These are phyloP conservation scores for Triadica sebifera DNA, from an alignment of 345 rosid species.

Conservation along the genomic window DNA sequence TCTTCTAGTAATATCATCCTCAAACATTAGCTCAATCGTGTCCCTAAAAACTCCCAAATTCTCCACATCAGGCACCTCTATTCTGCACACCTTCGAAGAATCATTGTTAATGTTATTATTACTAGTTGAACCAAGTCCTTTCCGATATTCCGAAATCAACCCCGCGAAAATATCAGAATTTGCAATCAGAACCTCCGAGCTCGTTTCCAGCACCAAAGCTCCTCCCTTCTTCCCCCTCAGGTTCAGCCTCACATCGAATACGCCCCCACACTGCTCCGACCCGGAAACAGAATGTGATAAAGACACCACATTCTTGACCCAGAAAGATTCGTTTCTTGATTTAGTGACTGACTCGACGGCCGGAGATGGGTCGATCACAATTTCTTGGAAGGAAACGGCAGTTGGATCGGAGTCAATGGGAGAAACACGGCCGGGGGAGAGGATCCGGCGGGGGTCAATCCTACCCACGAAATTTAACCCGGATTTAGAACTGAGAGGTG, in stretches of 20 bases:
- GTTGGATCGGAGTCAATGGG: slow-evolving; percentile 72
- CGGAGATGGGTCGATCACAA: slow-evolving; percentile 20
- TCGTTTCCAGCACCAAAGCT: slow-evolving; percentile 64
- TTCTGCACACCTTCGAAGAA: slow-evolving; percentile 44
- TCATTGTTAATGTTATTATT: neutral
- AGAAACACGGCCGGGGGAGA: slow-evolving; percentile 93
- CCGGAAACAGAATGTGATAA: slow-evolving; percentile 20
- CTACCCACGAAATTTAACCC: slow-evolving; percentile 61
- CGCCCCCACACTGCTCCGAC: slow-evolving; percentile 23
- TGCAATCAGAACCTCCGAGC: slow-evolving; percentile 52
- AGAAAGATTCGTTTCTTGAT: slow-evolving; percentile 28
- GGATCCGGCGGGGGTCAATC: slow-evolving; percentile 86
- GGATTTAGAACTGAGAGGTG: slow-evolving; percentile 72
- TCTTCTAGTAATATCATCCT: slow-evolving; percentile 51
- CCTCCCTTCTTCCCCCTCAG: slow-evolving; percentile 72
- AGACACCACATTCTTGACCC: slow-evolving; percentile 3
- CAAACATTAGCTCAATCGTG: slow-evolving; percentile 85
- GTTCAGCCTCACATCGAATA: slow-evolving; percentile 65
- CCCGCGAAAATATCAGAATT: slow-evolving; percentile 65
- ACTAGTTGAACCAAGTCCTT: slow-evolving; percentile 32
- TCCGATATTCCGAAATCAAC: slow-evolving; percentile 44
- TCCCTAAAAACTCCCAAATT: slow-evolving; percentile 74
- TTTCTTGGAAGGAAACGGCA: slow-evolving; percentile 27
- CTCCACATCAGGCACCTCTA: slow-evolving; percentile 78
- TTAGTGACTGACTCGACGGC: slow-evolving; percentile 20